Base-by-base conservation (phyloP, 495 filamentous ascomycete genomes). In the Bacidia rubella region DNA sequence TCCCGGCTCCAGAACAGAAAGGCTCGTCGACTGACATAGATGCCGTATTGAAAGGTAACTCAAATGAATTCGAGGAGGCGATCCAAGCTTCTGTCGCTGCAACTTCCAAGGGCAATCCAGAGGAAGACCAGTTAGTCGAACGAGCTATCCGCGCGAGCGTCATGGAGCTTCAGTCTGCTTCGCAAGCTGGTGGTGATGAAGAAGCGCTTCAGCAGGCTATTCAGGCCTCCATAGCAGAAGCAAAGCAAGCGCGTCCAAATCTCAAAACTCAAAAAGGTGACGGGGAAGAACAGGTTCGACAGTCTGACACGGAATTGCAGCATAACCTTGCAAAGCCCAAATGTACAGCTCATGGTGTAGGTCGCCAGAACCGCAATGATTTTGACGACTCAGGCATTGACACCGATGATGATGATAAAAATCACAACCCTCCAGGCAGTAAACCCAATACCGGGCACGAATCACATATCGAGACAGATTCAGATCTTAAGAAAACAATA, bases 61-160 rank as follows among this genome's bases (percentile, higher is more conserved):
- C 42, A 29, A 66, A 71, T 11, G 79, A 83, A 54, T 77, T 86
- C 51, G 84, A 87, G 57, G 65, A 70, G 19, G 85, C 84, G 1
- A 87, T 90, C 56, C 71, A 71, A 38, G 66, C 68, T 24, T 86
- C 85, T 3, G 80, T 90, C 1, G 65, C 66, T 17, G 74, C 82
- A 59, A 87, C 83, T 5, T 86, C 84, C 12, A 68, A 64, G 1
- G 86, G 85, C 26, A 68, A 88, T 57, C 55, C 67, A 0, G 70
- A 74, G n/a, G 80, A 88, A 60, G 85, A 88, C 55, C 70, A 69
- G 32, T 68, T 74, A 53, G 70, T 90, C 53, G 85, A 86, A 61
- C 66, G 74, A 21, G 83, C 82, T 3, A 81, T 90, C 42, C 67
- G 83, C 20, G 80, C 82, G 2, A 85, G 80, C 59, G 67, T 87